phyloP scores from a whole-genome alignment of 495 filamentous ascomycete species.

The Margaritispora aquatica region DNA sequence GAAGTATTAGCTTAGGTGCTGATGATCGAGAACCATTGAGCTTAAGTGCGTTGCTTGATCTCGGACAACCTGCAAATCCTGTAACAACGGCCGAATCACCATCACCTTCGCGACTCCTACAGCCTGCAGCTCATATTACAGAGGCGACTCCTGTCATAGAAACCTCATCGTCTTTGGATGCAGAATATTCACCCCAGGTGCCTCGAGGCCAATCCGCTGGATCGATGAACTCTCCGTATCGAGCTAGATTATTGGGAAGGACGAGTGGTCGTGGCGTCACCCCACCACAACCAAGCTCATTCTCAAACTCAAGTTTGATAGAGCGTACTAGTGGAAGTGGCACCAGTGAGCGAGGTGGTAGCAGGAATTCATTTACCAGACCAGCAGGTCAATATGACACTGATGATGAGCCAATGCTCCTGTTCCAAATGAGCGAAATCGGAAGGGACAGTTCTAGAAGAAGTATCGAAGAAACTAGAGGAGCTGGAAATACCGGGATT shows the following conservation, averaged over 20 bases:
- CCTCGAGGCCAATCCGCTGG: conserved; percentile 19
- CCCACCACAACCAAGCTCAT: conserved; percentile 28
- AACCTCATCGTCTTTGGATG: conserved; percentile 34
- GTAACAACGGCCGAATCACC: conserved; percentile 26
- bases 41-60: conserved; percentile 49
- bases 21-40: conserved; percentile 58
- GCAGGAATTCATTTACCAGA: conserved; percentile 35
- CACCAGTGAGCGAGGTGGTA: conserved; percentile 39
- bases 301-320: conserved; percentile 38
- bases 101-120: conserved; percentile 30
- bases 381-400: conserved; percentile 30
- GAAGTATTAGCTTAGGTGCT: conserved; percentile 69
- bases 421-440: conserved; percentile 88
- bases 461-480: conserved; percentile 65
- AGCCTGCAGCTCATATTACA: conserved; percentile 39
- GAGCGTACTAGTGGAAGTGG: conserved; percentile 47
- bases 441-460: conserved; percentile 54
- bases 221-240: conserved; percentile 24
- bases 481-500: conserved; percentile 36
- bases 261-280: conserved; percentile 26
- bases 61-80: conserved; percentile 27
- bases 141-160: conserved; percentile 34
- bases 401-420: conserved; percentile 69
- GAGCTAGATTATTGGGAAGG: conserved; percentile 27
- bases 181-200: conserved; percentile 24